Percentiles rank a stretch among this genome's conserved stretches.
Conservation (phyloP, 345 rosid species). For the Camelina laxa region DNA sequence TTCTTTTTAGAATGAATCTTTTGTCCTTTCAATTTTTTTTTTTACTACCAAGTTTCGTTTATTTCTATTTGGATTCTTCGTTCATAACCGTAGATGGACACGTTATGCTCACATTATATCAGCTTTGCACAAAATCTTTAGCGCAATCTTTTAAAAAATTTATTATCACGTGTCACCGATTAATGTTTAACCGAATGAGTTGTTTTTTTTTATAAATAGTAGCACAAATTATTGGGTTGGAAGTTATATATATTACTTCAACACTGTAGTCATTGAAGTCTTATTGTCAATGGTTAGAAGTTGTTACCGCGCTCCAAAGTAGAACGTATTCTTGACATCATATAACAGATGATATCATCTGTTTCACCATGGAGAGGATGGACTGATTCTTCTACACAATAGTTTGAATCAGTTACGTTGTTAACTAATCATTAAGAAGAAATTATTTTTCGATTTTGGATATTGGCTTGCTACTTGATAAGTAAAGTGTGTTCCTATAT, state of each 20-base stretch:
- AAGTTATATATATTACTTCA: background rate
- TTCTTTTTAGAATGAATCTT: conserved; percentile 27
- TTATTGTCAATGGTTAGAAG: background rate
- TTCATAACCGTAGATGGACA: conserved; percentile 16
- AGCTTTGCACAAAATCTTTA: conserved; percentile 12
- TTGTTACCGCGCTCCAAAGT: background rate
- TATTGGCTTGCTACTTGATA: too few relatives aligned
- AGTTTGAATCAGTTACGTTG: too few relatives aligned
- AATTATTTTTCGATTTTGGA: background rate
- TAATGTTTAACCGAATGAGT: background rate
- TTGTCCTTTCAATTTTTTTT: conserved; percentile 4
- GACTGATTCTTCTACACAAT: too few relatives aligned
- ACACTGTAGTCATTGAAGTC: background rate
- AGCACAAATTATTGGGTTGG: background rate
- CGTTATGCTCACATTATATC: background rate
- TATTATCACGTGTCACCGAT: background rate
- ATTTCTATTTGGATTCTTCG: conserved; percentile 30
- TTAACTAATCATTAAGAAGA: background rate
- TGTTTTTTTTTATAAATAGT: too few relatives aligned
- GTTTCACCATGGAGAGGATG: too few relatives aligned
- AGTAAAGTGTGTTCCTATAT: too few relatives aligned
- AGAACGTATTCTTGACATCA: background rate
- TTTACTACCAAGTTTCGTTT: conserved; percentile 1
- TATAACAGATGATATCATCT: too few relatives aligned
- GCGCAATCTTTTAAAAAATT: background rate